These are phyloP conservation scores for Polyporus tsugae DNA, from an alignment of 1,284 basidiomycete genomes.

Conservation along the genomic window DNA sequence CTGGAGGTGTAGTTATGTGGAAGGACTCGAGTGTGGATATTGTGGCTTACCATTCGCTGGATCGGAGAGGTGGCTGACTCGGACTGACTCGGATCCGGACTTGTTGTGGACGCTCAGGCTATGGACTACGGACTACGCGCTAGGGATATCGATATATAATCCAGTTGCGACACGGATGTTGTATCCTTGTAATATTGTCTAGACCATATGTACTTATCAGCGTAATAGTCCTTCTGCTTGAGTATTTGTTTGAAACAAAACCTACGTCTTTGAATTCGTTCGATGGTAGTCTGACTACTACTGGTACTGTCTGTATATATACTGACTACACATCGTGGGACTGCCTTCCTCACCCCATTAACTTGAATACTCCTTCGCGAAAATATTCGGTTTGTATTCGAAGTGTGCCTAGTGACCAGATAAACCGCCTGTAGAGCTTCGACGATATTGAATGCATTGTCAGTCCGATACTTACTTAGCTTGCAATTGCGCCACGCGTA, in stretches of 20 bases:
- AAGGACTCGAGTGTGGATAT: not conserved
- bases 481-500: too few relatives aligned
- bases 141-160: not conserved
- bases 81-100: not conserved
- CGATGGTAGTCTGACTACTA: too few relatives aligned
- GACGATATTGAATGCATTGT: too few relatives aligned
- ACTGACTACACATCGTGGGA: too few relatives aligned
- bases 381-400: too few relatives aligned
- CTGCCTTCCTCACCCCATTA: too few relatives aligned
- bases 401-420: too few relatives aligned
- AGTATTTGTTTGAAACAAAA: not conserved
- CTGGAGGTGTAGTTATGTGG: not conserved
- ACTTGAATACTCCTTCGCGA: too few relatives aligned
- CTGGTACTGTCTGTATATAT: too few relatives aligned
- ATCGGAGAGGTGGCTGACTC: not conserved
- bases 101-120: not conserved
- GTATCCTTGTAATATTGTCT: not conserved
- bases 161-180: not conserved
- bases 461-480: too few relatives aligned
- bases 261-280: too few relatives aligned
- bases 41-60: not conserved
- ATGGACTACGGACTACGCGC: not conserved
- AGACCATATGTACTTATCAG: not conserved
- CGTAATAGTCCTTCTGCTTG: not conserved
- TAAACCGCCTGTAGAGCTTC: too few relatives aligned